Percentiles rank a stretch among this genome's conserved stretches.
Conservation (phyloP, 225 moss, liverwort and hornwort genomes). For the Asterella californica region DNA sequence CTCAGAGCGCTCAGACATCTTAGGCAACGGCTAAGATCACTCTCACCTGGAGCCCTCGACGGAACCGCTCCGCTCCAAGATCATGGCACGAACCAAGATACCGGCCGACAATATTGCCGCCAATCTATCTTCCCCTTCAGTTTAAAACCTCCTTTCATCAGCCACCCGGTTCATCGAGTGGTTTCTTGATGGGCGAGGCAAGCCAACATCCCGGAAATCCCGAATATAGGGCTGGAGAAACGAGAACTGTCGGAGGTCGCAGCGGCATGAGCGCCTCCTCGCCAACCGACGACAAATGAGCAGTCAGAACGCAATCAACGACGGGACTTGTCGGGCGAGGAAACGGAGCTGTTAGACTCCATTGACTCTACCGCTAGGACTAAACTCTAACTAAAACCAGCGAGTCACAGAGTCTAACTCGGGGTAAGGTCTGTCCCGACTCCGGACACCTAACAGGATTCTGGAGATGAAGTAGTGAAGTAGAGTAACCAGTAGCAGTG, state of each 20-base stretch:
- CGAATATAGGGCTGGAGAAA: neutral
- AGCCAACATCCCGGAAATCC: neutral
- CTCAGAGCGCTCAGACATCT: neutral
- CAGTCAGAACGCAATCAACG: neutral
- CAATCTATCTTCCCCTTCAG: neutral
- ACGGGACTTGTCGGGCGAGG: neutral
- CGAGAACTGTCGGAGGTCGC: neutral
- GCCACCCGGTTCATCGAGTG: neutral
- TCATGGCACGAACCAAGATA: slow-evolving; percentile 18
- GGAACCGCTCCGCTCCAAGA: slow-evolving; percentile 6
- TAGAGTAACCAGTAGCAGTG: neutral
- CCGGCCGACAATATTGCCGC: slow-evolving; percentile 17
- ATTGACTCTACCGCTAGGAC: neutral
- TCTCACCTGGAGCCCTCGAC: neutral
- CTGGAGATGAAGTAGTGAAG: neutral
- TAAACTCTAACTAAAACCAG: neutral
- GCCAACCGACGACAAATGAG: no score
- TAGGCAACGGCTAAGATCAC: neutral
- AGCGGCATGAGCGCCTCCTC: neutral
- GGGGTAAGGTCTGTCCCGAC: neutral
- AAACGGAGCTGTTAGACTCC: no score
- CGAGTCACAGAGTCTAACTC: no score
- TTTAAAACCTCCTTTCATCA: slow-evolving; percentile 1
- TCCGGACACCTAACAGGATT: neutral
- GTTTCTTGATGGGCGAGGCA: slow-evolving; percentile 3